These are phyloP conservation scores for Schizochytrium sp. DNA, from an alignment of 108 stramenopile species.

Conservation along the genomic window DNA sequence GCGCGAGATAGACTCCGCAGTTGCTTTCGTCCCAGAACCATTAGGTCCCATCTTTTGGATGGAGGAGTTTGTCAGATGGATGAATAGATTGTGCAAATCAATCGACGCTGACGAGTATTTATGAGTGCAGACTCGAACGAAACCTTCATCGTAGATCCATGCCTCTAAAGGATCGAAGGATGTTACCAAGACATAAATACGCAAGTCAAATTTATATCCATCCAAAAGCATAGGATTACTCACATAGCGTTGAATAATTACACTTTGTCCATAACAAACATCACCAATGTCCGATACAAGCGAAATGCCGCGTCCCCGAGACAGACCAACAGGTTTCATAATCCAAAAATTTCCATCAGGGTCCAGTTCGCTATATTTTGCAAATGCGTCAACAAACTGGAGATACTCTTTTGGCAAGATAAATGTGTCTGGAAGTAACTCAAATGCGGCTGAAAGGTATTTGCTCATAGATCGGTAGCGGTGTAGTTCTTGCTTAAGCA, in stretches of 20 bases:
- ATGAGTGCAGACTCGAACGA: slow-evolving; percentile 77
- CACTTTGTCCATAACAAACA: slow-evolving; percentile 78
- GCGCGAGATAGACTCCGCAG: slow-evolving; percentile 29
- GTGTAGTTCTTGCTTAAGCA: slow-evolving; percentile 82
- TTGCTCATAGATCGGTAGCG: slow-evolving; percentile 66
- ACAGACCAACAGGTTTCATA: slow-evolving; percentile 84
- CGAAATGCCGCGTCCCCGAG: slow-evolving; percentile 84
- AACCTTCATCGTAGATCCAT: slow-evolving; percentile 84
- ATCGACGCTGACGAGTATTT: slow-evolving; percentile 64
- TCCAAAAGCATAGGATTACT: slow-evolving; percentile 72
- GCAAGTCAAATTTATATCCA: slow-evolving; percentile 81
- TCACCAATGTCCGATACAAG: slow-evolving; percentile 78
- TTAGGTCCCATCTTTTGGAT: slow-evolving; percentile 67
- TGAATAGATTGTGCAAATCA: slow-evolving; percentile 66
- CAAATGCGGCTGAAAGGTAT: slow-evolving; percentile 33
- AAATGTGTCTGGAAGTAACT: slow-evolving; percentile 85
- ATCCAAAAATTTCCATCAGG: slow-evolving; percentile 77
- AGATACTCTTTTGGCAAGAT: slow-evolving; percentile 82
- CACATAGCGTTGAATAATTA: slow-evolving; percentile 79
- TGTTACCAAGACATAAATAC: slow-evolving; percentile 86
- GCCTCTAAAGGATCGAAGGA: slow-evolving; percentile 85
- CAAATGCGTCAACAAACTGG: slow-evolving; percentile 75
- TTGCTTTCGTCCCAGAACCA: slow-evolving; percentile 30
- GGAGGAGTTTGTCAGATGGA: slow-evolving; percentile 78
- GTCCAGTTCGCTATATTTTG: background rate